A percentile compares a stretch with the other conserved stretches of the same genome.
Conservation (phyloP, 768 basidiomycete genomes). For the Pulveroboletus frians region DNA sequence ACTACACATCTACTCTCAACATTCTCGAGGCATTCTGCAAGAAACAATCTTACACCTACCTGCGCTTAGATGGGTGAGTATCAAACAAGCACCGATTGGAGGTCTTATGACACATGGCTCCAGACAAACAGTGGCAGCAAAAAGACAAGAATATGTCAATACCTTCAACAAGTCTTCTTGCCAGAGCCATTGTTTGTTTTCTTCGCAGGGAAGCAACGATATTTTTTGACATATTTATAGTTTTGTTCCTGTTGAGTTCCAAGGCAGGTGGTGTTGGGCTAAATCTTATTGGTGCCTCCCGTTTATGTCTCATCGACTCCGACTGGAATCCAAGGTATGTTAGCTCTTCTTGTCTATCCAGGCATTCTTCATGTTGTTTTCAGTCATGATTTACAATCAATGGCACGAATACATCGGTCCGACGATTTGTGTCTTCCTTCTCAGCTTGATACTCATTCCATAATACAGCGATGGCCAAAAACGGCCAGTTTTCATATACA, state of each 20-base stretch:
- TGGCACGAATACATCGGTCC: slow-evolving; percentile 94
- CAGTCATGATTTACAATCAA: slow-evolving; percentile 90
- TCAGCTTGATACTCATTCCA: slow-evolving; percentile 6
- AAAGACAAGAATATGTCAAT: slow-evolving; percentile 85
- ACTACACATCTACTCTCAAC: slow-evolving; percentile 92
- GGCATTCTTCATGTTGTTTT: neutral
- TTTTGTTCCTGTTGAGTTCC: slow-evolving; percentile 87
- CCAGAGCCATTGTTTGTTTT: slow-evolving; percentile 56
- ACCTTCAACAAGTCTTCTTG: slow-evolving; percentile 78
- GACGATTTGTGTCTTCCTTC: slow-evolving; percentile 6
- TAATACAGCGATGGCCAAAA: slow-evolving; percentile 84
- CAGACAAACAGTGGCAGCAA: slow-evolving; percentile 71
- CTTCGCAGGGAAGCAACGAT: neutral
- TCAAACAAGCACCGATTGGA: neutral
- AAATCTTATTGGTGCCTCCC: slow-evolving; percentile 87
- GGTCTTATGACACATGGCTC: neutral
- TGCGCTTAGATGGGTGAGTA: slow-evolving; percentile 79
- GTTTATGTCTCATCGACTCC: slow-evolving; percentile 80
- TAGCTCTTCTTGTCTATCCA: neutral
- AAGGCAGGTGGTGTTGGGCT: slow-evolving; percentile 96
- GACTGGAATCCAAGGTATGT: slow-evolving; percentile 90
- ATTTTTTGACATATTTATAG: slow-evolving; percentile 34
- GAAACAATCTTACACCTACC: slow-evolving; percentile 67
- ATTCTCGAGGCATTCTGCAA: slow-evolving; percentile 85
- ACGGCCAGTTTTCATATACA: slow-evolving; percentile 83